Evolutionary conservation across 495 filamentous ascomycete species (phyloP).

Genomic region (Bacidia gigantensis): DNA sequence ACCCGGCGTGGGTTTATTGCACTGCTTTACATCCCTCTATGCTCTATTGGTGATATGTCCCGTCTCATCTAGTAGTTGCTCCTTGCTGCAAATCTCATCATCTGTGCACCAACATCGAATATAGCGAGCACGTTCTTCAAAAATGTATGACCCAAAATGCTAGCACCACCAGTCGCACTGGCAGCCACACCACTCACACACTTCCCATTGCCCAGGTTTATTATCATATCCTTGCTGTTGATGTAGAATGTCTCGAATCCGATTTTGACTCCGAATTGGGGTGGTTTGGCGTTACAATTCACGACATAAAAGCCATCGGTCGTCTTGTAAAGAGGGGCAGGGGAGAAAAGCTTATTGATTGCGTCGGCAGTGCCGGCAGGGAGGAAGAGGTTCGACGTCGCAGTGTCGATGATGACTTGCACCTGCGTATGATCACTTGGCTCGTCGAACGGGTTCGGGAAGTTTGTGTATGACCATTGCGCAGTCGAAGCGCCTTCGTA

Average conservation of each 20-base stretch:
- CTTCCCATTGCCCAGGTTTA: conserved; percentile 22
- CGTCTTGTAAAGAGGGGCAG: conserved; percentile 35
- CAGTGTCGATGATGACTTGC: conserved; percentile 29
- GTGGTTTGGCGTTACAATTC: conserved; percentile 39
- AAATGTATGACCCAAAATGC: conserved; percentile 48
- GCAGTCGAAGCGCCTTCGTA: conserved; percentile 14
- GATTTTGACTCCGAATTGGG: conserved; percentile 39
- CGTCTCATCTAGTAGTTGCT: conserved; percentile 10
- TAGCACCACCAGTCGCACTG: conserved; percentile 28
- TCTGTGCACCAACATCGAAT: conserved; percentile 24
- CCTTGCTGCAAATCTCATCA: conserved; percentile 24
- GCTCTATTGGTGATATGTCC: not conserved
- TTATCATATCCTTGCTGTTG: conserved; percentile 42
- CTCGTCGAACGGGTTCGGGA: conserved; percentile 14
- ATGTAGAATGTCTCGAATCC: conserved; percentile 35
- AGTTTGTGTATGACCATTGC: conserved; percentile 9
- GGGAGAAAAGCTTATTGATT: conserved; percentile 40
- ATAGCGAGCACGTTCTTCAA: conserved; percentile 46
- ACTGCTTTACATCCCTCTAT: too few species aligned
- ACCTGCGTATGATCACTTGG: conserved; percentile 18
- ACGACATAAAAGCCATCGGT: conserved; percentile 37
- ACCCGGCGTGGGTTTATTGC: too few species aligned
- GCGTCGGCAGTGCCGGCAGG: conserved; percentile 31
- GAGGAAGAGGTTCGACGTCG: conserved; percentile 30
- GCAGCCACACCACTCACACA: conserved; percentile 37